Percentiles rank a stretch among this genome's conserved stretches.
Conservation (phyloP, 331 rosid species). For the Acacia pycnantha region DNA sequence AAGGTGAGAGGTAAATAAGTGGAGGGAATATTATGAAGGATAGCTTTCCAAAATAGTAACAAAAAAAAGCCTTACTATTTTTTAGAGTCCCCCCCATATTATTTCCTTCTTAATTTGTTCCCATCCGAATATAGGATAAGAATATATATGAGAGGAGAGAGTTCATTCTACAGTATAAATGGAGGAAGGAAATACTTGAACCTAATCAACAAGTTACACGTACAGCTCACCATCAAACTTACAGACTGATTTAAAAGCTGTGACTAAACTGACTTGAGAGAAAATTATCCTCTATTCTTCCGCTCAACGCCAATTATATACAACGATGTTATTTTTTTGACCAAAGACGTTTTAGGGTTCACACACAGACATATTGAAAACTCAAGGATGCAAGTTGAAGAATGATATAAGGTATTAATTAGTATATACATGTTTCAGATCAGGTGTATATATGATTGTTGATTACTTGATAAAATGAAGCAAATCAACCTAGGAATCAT, state of each 20-base stretch:
- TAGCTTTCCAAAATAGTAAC: too few relatives aligned
- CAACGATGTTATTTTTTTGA: neutral
- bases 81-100: too few relatives aligned
- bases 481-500: neutral
- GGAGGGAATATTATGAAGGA: too few relatives aligned
- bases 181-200: too few relatives aligned
- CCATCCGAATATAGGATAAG: too few relatives aligned
- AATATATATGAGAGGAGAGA: too few relatives aligned
- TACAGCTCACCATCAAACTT: neutral
- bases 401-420: neutral
- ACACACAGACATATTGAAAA: neutral
- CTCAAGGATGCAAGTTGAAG: neutral
- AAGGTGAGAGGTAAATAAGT: too few relatives aligned
- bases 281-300: neutral
- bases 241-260: neutral
- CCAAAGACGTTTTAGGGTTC: neutral
- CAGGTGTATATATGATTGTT: neutral
- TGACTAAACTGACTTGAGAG: neutral
- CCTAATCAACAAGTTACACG: neutral
- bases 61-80: too few relatives aligned
- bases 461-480: neutral
- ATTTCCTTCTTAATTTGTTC: too few relatives aligned
- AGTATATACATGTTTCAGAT: neutral
- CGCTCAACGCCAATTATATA: too few relatives aligned
- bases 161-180: too few relatives aligned